Evolutionary conservation across 768 basidiomycete genomes (phyloP).

Genomic region (Leucocoprinus birnbaumii): DNA sequence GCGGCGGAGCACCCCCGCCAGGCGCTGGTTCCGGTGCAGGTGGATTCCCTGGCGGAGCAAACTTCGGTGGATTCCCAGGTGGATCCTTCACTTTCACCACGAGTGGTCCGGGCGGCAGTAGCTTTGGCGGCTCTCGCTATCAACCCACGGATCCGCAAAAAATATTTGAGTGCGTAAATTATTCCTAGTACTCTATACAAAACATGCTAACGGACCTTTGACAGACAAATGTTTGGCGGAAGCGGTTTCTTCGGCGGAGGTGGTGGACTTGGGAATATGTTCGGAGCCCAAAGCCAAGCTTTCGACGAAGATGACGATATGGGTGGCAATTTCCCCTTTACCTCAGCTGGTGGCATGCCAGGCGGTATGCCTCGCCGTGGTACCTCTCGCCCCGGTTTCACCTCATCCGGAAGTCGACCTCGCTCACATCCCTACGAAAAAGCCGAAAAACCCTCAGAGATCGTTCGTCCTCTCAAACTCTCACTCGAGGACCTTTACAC

Average conservation of each 20-base stretch:
- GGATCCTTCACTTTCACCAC: conserved; percentile 60
- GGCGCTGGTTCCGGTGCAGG: conserved; percentile 28
- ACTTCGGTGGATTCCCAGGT: conserved; percentile 38
- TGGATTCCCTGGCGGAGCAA: conserved; percentile 24
- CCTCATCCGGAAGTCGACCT: conserved; percentile 5
- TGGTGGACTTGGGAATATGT: conserved; percentile 36
- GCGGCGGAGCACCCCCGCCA: conserved; percentile 52
- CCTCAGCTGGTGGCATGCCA: conserved; percentile 59
- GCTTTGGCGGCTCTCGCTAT: conserved; percentile 43
- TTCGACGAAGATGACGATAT: conserved; percentile 51
- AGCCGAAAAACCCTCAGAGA: conserved; percentile 46
- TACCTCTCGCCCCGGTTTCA: background rate
- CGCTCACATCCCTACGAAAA: conserved; percentile 24
- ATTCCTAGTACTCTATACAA: too few species aligned
- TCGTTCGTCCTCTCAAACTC: conserved; percentile 80
- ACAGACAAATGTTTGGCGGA: conserved; percentile 56
- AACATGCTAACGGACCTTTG: background rate
- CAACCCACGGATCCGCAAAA: conserved; percentile 79
- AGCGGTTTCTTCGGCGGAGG: conserved; percentile 27
- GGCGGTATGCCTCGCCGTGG: conserved; percentile 40
- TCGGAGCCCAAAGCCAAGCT: conserved; percentile 30
- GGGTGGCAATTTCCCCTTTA: conserved; percentile 31
- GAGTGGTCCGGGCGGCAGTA: conserved; percentile 39
- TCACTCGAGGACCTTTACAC: conserved; percentile 83
- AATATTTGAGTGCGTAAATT: conserved; percentile 76